A percentile compares a stretch with the other conserved stretches of the same genome.
Conservation (phyloP, 1,284 basidiomycete species). For the Apiotrichum sp. region DNA sequence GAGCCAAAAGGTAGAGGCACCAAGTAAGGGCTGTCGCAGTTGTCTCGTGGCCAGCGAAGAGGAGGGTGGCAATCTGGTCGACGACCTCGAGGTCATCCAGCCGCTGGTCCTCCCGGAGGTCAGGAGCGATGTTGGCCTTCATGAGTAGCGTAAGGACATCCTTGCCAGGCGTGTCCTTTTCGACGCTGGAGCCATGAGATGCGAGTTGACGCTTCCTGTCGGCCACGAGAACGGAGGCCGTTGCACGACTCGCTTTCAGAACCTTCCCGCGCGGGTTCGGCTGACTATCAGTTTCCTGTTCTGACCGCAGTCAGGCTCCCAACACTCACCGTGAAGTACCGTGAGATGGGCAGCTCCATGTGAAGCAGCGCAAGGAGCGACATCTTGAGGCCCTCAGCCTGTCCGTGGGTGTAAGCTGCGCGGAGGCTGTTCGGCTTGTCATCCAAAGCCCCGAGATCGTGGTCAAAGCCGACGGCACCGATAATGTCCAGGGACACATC, state of each 20-base stretch:
- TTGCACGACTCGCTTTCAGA: background rate
- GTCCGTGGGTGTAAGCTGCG: slow-evolving; percentile 50
- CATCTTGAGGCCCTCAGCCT: slow-evolving; percentile 51
- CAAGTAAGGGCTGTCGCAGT: slow-evolving; percentile 56
- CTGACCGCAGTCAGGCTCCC: too few relatives aligned
- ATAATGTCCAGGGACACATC: slow-evolving; percentile 62
- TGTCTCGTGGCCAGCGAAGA: slow-evolving; percentile 67
- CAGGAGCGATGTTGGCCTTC: slow-evolving; percentile 56
- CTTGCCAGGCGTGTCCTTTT: slow-evolving; percentile 46
- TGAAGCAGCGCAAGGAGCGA: slow-evolving; percentile 6
- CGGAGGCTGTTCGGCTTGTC: slow-evolving; percentile 40
- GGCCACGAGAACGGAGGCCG: background rate
- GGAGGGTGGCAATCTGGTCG: slow-evolving; percentile 69
- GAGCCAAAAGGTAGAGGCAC: slow-evolving; percentile 51
- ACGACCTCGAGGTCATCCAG: slow-evolving; percentile 63
- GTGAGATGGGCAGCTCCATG: background rate
- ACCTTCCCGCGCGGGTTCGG: background rate
- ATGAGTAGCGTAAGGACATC: slow-evolving; percentile 52
- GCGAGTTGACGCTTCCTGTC: background rate
- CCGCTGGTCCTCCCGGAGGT: slow-evolving; percentile 53
- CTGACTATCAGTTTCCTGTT: background rate
- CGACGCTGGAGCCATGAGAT: slow-evolving; percentile 19
- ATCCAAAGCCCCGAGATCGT: slow-evolving; percentile 55
- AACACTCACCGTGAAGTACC: background rate
- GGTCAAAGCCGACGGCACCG: slow-evolving; percentile 61